phyloP scores from a whole-genome alignment of 2,329 filamentous ascomycete genomes.

The Fusarium paranaense region DNA sequence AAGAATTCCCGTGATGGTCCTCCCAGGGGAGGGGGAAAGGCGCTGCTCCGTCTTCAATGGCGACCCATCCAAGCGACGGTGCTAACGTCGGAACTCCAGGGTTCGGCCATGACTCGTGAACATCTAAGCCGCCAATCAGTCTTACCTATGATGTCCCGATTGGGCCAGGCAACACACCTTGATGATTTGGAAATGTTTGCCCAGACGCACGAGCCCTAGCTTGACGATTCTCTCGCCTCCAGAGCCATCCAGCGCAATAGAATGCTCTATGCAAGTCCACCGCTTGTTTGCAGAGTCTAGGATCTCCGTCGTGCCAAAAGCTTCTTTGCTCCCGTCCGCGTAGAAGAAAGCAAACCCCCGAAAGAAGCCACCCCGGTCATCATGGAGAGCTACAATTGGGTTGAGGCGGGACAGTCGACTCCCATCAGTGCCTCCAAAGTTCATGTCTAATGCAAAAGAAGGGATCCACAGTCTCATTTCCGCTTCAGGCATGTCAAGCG shows the following conservation, averaged over 20 bases:
- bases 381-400: not conserved
- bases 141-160: rapidly evolving
- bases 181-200: not conserved
- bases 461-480: not conserved
- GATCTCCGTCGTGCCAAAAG: not conserved
- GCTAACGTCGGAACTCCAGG: not conserved
- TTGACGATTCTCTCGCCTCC: constrained; percentile 9
- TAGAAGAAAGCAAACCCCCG: constrained; percentile 15
- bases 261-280: not conserved
- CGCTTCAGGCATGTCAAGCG: not conserved
- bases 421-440: constrained; percentile 7
- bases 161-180: not conserved
- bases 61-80: not conserved
- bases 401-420: not conserved
- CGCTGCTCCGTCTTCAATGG: not conserved
- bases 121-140: not conserved
- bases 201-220: not conserved
- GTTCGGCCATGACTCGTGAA: not conserved
- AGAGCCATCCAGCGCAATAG: constrained; percentile 4
- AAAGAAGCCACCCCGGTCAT: not conserved
- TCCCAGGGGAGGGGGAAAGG: not conserved
- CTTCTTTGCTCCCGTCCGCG: not conserved
- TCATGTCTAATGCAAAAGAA: constrained; percentile 5
- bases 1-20: not conserved
- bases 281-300: not conserved